phyloP scores from a whole-genome alignment of 371 early-diverging fungal species.

The Cokeromyces recurvatus region DNA sequence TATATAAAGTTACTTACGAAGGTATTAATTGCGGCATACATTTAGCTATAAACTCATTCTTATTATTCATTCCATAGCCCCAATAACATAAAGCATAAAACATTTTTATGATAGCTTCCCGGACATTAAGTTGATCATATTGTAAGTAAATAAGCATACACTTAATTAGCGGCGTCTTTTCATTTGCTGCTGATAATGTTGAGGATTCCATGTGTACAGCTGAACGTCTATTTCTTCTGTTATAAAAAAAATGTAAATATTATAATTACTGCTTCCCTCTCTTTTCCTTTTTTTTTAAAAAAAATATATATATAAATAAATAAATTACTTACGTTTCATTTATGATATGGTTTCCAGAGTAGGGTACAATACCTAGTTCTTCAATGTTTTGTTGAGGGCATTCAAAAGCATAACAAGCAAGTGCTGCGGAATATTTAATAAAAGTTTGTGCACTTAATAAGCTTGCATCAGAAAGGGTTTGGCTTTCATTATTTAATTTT shows the following conservation, averaged over 20 bases:
- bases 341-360: too few species aligned
- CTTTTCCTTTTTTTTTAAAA: too few species aligned
- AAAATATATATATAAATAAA: too few species aligned
- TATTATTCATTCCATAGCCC: conserved; percentile 33
- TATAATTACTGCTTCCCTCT: too few species aligned
- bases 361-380: conserved; percentile 39
- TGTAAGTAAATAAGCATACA: conserved; percentile 33
- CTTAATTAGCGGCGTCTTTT: conserved; percentile 27
- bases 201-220: neutral
- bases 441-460: conserved; percentile 26
- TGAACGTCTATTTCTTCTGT: too few species aligned
- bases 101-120: conserved; percentile 31
- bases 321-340: too few species aligned
- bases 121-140: conserved; percentile 32
- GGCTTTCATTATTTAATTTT: conserved; percentile 11
- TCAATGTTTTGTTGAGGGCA: conserved; percentile 34
- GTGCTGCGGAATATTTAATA: conserved; percentile 34
- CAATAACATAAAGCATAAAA: conserved; percentile 41
- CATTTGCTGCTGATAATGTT: conserved; percentile 20
- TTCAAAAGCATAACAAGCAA: conserved; percentile 36
- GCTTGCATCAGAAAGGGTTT: conserved; percentile 16
- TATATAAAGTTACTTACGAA: conserved; percentile 25
- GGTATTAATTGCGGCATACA: conserved; percentile 34
- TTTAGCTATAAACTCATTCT: conserved; percentile 25
- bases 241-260: too few species aligned